These are phyloP conservation scores for Ophiobolus disseminans DNA, from an alignment of 2,329 filamentous ascomycete species.

Conservation along the genomic window DNA sequence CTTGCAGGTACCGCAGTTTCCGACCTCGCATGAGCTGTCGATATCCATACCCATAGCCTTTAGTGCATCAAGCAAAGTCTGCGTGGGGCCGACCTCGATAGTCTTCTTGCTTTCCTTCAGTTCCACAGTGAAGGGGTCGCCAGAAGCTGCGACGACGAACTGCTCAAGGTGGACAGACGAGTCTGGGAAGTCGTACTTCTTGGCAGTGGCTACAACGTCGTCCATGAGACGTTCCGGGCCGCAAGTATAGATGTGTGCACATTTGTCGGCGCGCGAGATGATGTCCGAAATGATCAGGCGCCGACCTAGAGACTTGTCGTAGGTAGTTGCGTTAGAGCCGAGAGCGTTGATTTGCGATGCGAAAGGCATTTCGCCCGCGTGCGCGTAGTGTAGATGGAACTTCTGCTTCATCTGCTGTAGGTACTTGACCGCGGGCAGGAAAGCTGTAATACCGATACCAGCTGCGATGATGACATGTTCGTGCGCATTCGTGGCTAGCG, in stretches of 20 bases:
- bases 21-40: constrained; percentile 53
- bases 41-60: constrained; percentile 54
- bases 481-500: constrained; percentile 56
- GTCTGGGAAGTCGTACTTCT: constrained; percentile 53
- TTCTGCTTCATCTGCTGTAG: constrained; percentile 43
- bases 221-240: constrained; percentile 66
- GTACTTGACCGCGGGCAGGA: constrained; percentile 59
- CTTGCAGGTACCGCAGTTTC: constrained; percentile 54
- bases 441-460: constrained; percentile 72
- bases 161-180: constrained; percentile 67
- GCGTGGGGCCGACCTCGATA: constrained; percentile 54
- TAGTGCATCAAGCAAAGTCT: constrained; percentile 53
- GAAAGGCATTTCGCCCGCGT: constrained; percentile 64
- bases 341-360: constrained; percentile 55
- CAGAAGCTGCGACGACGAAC: constrained; percentile 61
- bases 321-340: constrained; percentile 56
- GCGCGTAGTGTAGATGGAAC: constrained; percentile 65
- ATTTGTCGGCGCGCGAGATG: constrained; percentile 57
- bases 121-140: constrained; percentile 67
- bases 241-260: constrained; percentile 67
- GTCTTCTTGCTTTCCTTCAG: constrained; percentile 54
- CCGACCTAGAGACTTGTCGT: constrained; percentile 60
- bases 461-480: constrained; percentile 69
- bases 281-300: constrained; percentile 61
- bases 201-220: constrained; percentile 54